Evolutionary conservation across 768 basidiomycete species (phyloP).

Genomic region (Suillus spraguei): DNA sequence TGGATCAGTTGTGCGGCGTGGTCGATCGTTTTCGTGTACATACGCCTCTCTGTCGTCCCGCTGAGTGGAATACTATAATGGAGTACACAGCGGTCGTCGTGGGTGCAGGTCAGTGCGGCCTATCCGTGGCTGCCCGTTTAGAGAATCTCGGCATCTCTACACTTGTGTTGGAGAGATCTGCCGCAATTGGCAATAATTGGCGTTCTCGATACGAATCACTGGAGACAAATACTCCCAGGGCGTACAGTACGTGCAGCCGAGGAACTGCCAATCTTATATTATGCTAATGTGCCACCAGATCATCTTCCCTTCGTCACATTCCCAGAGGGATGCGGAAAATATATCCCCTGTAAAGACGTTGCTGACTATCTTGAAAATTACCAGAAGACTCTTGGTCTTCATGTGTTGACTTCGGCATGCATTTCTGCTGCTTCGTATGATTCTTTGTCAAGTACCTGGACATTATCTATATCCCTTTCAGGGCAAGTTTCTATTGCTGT

Average conservation of each 20-base stretch:
- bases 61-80: slow-evolving; percentile 18
- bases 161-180: slow-evolving; percentile 65
- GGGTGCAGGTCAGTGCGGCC: slow-evolving; percentile 35
- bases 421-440: slow-evolving; percentile 5
- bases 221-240: slow-evolving; percentile 15
- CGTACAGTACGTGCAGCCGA: slow-evolving; percentile 10
- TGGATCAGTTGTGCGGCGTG: slow-evolving; percentile 3
- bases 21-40: slow-evolving; percentile 6
- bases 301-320: slow-evolving; percentile 14
- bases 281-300: not conserved
- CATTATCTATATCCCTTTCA: not conserved
- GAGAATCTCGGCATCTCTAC: slow-evolving; percentile 49
- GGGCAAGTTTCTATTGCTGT: not conserved
- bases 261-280: not conserved
- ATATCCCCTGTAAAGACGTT: slow-evolving; percentile 11
- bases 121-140: slow-evolving; percentile 24
- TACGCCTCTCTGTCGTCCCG: not conserved
- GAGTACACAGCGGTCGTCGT: slow-evolving; percentile 49
- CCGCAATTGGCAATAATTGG: slow-evolving; percentile 66
- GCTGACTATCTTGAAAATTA: slow-evolving; percentile 17
- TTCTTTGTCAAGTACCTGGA: slow-evolving; percentile 3
- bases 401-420: slow-evolving; percentile 5
- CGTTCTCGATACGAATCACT: slow-evolving; percentile 66
- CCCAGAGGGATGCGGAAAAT: slow-evolving; percentile 7
- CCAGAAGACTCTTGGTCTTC: slow-evolving; percentile 12